Evolutionary conservation across 2,329 filamentous ascomycete genomes (phyloP).

Genomic region (Penicillium sp.): DNA sequence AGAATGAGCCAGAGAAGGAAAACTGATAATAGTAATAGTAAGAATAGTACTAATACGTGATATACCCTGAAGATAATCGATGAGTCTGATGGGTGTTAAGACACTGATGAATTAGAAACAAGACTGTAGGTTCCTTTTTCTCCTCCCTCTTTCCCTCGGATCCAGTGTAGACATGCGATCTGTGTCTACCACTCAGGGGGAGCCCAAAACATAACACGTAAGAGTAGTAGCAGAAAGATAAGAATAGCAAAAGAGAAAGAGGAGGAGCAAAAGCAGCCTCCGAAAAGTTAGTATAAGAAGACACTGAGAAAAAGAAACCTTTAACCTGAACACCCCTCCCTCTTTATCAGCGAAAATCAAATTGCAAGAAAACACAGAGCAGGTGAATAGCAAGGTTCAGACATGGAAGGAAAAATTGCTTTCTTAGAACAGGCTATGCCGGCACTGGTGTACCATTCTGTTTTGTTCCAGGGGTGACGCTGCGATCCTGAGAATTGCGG

Average conservation of each 20-base stretch:
- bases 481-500: constrained; percentile 39
- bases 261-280: constrained; percentile 26
- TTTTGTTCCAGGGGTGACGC: constrained; percentile 39
- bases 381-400: neutral
- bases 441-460: constrained; percentile 37
- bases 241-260: constrained; percentile 20
- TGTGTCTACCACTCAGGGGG: neutral
- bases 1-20: neutral
- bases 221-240: constrained; percentile 18
- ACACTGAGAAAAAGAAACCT: constrained; percentile 1
- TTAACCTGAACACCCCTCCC: constrained; percentile 15
- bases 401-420: neutral
- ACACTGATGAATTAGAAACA: neutral
- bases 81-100: neutral
- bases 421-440: constrained; percentile 22
- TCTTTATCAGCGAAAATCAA: constrained; percentile 7
- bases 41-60: constrained; percentile 4
- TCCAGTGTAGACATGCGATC: neutral
- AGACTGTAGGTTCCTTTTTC: neutral
- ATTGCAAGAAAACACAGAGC: neutral
- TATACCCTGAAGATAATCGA: neutral
- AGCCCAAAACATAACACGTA: neutral
- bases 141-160: neutral
- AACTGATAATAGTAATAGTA: neutral
- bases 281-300: neutral